Conservation (phyloP, 805 yeast genomes). For the Blastobotrys muscicola region DNA sequence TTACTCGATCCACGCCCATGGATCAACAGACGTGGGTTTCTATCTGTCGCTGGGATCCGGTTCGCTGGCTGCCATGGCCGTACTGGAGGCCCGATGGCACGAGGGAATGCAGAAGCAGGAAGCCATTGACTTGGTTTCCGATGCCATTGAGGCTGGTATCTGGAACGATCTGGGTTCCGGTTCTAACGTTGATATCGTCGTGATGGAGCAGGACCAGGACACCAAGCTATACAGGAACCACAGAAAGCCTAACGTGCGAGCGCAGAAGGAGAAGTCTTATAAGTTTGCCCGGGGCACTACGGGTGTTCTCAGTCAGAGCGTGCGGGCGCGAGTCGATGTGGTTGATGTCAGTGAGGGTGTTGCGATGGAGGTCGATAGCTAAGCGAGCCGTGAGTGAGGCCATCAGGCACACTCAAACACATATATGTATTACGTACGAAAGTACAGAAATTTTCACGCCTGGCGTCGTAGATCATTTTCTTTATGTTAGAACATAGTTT, state of each 20-base stretch:
- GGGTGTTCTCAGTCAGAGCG: slow-evolving; percentile 61
- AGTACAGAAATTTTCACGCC: not conserved
- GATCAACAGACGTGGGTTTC: slow-evolving; percentile 92
- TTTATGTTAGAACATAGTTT: too few species aligned
- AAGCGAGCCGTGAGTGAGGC: not conserved
- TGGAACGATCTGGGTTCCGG: slow-evolving; percentile 99
- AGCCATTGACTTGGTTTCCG: slow-evolving; percentile 83
- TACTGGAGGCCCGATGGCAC: slow-evolving; percentile 81
- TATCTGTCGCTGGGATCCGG: slow-evolving; percentile 94
- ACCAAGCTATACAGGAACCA: slow-evolving; percentile 80
- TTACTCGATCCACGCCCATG: slow-evolving; percentile 93
- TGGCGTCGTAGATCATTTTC: not conserved
- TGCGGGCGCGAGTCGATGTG: slow-evolving; percentile 57
- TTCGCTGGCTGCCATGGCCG: slow-evolving; percentile 97
- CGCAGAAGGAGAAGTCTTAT: slow-evolving; percentile 70
- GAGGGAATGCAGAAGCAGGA: slow-evolving; percentile 72
- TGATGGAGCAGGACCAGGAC: slow-evolving; percentile 75
- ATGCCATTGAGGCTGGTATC: slow-evolving; percentile 94
- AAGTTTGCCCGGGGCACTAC: slow-evolving; percentile 93
- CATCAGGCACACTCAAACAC: not conserved
- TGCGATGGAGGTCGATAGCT: slow-evolving; percentile 42
- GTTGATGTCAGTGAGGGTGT: slow-evolving; percentile 40
- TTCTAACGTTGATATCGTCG: slow-evolving; percentile 95
- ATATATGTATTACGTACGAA: not conserved
- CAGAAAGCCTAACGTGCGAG: slow-evolving; percentile 84